Conservation (phyloP, 2,329 filamentous ascomycete species). For the Colletotrichum eremochloae region DNA sequence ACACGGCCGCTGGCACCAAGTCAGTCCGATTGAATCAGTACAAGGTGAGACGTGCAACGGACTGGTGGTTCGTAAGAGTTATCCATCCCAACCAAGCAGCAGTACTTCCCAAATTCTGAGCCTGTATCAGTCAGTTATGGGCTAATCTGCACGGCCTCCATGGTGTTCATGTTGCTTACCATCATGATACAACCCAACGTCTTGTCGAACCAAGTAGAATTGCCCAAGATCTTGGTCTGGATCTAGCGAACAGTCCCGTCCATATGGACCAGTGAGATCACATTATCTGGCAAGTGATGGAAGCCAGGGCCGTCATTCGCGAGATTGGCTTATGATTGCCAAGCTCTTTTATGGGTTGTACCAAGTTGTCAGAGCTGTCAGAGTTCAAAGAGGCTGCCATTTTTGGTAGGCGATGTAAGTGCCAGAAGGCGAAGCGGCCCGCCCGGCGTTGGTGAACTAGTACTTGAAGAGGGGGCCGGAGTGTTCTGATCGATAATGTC, state of each 20-base stretch:
- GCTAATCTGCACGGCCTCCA: neutral
- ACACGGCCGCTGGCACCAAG: conserved; percentile 45
- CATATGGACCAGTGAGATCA: neutral
- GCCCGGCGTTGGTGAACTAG: neutral
- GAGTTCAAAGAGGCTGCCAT: neutral
- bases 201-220: neutral
- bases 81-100: conserved; percentile 53
- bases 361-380: no score
- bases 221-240: neutral
- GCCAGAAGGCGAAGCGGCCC: neutral
- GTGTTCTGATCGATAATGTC: neutral
- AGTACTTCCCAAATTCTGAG: neutral
- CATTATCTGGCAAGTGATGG: neutral
- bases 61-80: conserved; percentile 53
- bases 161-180: neutral
- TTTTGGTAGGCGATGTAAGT: neutral
- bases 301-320: no score
- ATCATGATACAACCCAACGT: neutral
- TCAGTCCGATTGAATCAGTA: conserved; percentile 15
- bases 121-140: neutral
- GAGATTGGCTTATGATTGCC: no score
- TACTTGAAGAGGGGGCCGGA: neutral
- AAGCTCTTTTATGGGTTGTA: neutral
- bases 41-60: conserved; percentile 20
- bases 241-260: neutral